These are phyloP conservation scores for Chlorella sp. DNA, from an alignment of 139 green algal genomes.

Conservation along the genomic window DNA sequence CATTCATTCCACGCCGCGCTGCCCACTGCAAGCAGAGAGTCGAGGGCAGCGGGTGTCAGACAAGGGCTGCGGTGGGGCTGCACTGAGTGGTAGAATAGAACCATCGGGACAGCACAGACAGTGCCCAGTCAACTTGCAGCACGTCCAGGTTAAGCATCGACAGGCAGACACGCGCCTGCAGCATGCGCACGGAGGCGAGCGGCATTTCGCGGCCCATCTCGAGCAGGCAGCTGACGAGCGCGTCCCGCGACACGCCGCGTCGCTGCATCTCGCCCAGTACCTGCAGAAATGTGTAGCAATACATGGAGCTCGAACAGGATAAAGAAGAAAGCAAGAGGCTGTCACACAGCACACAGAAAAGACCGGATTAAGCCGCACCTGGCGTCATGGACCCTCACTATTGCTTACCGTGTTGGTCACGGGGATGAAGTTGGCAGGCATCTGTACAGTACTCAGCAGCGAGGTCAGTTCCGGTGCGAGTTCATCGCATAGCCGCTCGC, in stretches of 20 bases:
- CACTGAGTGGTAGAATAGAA: too few species aligned
- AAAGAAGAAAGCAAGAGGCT: neutral
- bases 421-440: conserved; percentile 79
- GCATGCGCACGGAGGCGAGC: conserved; percentile 43
- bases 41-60: neutral
- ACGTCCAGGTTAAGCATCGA: neutral
- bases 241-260: conserved; percentile 74
- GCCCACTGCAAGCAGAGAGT: conserved; percentile 40
- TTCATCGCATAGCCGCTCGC: conserved; percentile 73
- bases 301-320: neutral
- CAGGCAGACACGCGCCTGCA: conserved; percentile 49
- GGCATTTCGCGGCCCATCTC: conserved; percentile 75
- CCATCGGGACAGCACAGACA: too few species aligned
- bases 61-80: neutral
- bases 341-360: too few species aligned
- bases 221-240: conserved; percentile 68
- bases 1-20: neutral
- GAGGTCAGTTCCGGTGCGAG: conserved; percentile 88
- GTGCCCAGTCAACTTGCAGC: too few species aligned
- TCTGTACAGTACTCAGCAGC: conserved; percentile 69
- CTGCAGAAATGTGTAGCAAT: neutral
- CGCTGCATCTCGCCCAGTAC: conserved; percentile 73
- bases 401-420: conserved; percentile 72
- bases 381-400: too few species aligned
- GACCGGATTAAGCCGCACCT: neutral